Percentiles rank a stretch among this genome's conserved stretches.
Conservation (phyloP, 768 basidiomycete species). For the Fibroporia radiculosa region DNA sequence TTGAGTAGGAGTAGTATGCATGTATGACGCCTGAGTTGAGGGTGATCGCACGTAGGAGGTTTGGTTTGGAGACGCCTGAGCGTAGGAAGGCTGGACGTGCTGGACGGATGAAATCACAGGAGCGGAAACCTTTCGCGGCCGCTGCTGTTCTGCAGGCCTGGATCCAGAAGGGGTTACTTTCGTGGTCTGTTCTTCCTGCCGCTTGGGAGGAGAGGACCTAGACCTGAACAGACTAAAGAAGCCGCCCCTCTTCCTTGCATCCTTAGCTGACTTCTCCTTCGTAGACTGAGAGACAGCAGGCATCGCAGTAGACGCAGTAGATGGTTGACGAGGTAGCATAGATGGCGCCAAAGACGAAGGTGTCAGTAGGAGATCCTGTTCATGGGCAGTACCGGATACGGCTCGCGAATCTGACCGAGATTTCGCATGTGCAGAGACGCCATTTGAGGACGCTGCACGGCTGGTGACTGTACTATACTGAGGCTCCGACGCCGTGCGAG, state of each 20-base stretch:
- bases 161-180: slow-evolving; percentile 5
- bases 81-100: neutral
- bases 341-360: slow-evolving; percentile 53
- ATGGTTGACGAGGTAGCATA: slow-evolving; percentile 14
- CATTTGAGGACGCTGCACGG: slow-evolving; percentile 23
- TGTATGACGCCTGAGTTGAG: too few relatives aligned
- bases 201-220: slow-evolving; percentile 21
- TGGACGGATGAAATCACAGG: neutral
- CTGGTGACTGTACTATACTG: slow-evolving; percentile 22
- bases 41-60: too few relatives aligned
- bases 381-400: slow-evolving; percentile 24
- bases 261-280: slow-evolving; percentile 21
- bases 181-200: slow-evolving; percentile 9
- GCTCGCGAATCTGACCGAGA: slow-evolving; percentile 12
- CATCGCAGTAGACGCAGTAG: slow-evolving; percentile 5
- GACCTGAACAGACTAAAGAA: slow-evolving; percentile 31
- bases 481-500: slow-evolving; percentile 18
- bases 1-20: too few relatives aligned
- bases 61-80: too few relatives aligned
- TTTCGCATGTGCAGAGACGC: slow-evolving; percentile 8
- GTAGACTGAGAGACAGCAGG: slow-evolving; percentile 23
- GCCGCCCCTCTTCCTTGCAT: slow-evolving; percentile 30
- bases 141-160: slow-evolving; percentile 5
- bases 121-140: slow-evolving; percentile 10
- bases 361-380: slow-evolving; percentile 49